phyloP scores from a whole-genome alignment of 1,139 yeast genomes.

The Scheffersomyces segobiensis region DNA sequence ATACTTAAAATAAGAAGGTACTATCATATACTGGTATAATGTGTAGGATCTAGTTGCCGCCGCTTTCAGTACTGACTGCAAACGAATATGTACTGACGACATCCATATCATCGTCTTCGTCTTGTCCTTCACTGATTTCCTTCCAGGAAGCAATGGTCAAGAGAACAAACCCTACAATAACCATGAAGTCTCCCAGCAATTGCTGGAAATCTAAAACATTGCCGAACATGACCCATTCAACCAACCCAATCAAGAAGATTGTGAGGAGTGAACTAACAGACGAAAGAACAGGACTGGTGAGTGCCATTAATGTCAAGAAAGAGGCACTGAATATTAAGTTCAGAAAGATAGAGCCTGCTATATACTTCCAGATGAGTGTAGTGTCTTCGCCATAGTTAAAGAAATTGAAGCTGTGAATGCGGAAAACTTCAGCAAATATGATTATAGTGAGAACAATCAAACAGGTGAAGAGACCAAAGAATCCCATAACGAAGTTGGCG shows the following conservation, averaged over 20 bases:
- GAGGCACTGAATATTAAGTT: constrained; percentile 72
- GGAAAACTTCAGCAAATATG: constrained; percentile 52
- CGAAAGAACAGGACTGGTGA: constrained; percentile 83
- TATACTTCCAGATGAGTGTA: constrained; percentile 42
- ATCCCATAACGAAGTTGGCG: constrained; percentile 49
- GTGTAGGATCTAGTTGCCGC: background rate
- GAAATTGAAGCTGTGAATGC: constrained; percentile 59
- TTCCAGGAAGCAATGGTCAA: constrained; percentile 75
- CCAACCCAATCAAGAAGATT: constrained; percentile 75
- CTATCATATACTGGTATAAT: background rate
- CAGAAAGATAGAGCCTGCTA: constrained; percentile 53
- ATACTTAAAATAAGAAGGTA: background rate
- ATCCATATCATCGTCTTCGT: constrained; percentile 55
- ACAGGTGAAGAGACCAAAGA: constrained; percentile 62
- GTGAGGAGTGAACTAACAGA: constrained; percentile 81
- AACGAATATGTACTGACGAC: constrained; percentile 45
- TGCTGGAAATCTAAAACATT: constrained; percentile 50
- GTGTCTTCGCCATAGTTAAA: constrained; percentile 47
- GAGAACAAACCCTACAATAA: constrained; percentile 66
- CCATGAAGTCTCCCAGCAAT: constrained; percentile 55
- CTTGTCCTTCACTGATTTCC: constrained; percentile 68
- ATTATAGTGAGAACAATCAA: constrained; percentile 50
- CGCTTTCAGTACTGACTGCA: constrained; percentile 34
- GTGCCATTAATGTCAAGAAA: constrained; percentile 76
- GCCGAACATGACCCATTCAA: constrained; percentile 74